phyloP scores from a whole-genome alignment of 352 stramenopile species.

The Phytophthora fragariae region DNA sequence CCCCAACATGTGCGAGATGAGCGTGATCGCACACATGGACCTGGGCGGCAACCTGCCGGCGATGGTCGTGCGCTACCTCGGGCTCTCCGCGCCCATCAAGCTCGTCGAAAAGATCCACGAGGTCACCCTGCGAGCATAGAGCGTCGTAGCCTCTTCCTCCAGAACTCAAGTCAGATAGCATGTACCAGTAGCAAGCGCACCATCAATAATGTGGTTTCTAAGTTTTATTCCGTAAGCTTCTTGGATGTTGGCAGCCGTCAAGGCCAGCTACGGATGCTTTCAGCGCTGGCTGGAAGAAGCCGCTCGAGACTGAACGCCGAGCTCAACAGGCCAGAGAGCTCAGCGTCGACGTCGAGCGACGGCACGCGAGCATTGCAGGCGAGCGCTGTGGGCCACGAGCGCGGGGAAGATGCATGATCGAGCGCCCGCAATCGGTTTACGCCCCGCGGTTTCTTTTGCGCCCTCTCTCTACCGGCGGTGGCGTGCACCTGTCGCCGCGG shows the following conservation, averaged over 20 bases:
- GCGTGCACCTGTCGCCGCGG: no score
- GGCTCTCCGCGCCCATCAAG: constrained; percentile 83
- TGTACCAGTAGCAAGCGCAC: constrained; percentile 41
- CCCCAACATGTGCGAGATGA: constrained; percentile 69
- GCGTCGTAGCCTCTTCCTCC: constrained; percentile 3
- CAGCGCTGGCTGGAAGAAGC: constrained; percentile 31
- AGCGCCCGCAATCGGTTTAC: constrained; percentile 3
- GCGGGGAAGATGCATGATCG: constrained; percentile 7
- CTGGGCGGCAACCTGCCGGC: constrained; percentile 72
- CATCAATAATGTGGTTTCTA: constrained; percentile 26
- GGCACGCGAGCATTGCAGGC: background rate
- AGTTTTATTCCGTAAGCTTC: background rate
- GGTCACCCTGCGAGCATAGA: constrained; percentile 44
- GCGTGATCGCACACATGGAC: constrained; percentile 82
- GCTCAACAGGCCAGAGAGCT: constrained; percentile 14
- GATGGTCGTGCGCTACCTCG: constrained; percentile 79
- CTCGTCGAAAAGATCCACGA: constrained; percentile 79
- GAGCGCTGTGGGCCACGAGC: background rate
- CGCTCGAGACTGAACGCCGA: constrained; percentile 28
- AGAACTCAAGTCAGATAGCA: constrained; percentile 34
- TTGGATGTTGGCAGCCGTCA: no score
- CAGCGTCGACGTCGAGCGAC: background rate
- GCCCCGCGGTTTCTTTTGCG: background rate
- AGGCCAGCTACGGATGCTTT: background rate
- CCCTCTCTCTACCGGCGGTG: background rate